Percentiles rank a stretch among this genome's conserved stretches.
phyloP scores from a whole-genome alignment of 2,329 filamentous ascomycete genomes.

The Claviceps monticola region DNA sequence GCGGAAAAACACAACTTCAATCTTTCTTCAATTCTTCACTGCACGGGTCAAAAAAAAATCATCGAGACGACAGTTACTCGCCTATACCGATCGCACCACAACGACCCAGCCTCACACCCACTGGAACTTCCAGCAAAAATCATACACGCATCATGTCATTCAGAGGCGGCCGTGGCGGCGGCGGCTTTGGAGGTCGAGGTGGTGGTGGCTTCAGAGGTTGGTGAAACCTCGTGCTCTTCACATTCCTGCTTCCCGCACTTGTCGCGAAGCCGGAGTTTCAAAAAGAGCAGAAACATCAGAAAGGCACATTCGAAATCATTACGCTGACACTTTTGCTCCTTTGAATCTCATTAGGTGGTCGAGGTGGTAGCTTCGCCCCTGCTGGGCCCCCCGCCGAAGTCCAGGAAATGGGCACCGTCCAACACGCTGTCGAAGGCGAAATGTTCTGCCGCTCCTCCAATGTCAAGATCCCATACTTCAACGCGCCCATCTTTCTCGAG shows the following conservation, averaged over 20 bases:
- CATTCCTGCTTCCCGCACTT: neutral
- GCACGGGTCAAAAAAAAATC: slow-evolving; percentile 5
- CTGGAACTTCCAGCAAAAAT: neutral
- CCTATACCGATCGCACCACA: neutral
- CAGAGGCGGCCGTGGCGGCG: slow-evolving; percentile 10
- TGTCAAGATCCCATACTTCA: slow-evolving; percentile 96
- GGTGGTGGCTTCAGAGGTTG: slow-evolving; percentile 10
- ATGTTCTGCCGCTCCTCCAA: slow-evolving; percentile 95
- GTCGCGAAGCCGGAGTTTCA: neutral
- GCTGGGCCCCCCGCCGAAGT: slow-evolving; percentile 10
- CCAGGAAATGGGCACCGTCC: slow-evolving; percentile 76
- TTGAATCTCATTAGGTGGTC: slow-evolving; percentile 7
- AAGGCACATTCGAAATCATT: neutral
- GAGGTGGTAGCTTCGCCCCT: slow-evolving; percentile 10
- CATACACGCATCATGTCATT: slow-evolving; percentile 9
- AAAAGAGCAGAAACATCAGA: neutral
- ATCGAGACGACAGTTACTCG: neutral
- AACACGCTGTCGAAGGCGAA: slow-evolving; percentile 93
- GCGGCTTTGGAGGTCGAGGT: slow-evolving; percentile 10
- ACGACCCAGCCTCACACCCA: neutral
- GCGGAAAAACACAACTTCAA: slow-evolving; percentile 6
- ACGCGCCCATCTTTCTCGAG: slow-evolving; percentile 95
- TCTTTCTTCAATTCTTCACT: neutral
- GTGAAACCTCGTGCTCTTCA: neutral
- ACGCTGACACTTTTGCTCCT: neutral